phyloP scores from a whole-genome alignment of 176 grass and related monocot genomes.

The Zea mays region DNA sequence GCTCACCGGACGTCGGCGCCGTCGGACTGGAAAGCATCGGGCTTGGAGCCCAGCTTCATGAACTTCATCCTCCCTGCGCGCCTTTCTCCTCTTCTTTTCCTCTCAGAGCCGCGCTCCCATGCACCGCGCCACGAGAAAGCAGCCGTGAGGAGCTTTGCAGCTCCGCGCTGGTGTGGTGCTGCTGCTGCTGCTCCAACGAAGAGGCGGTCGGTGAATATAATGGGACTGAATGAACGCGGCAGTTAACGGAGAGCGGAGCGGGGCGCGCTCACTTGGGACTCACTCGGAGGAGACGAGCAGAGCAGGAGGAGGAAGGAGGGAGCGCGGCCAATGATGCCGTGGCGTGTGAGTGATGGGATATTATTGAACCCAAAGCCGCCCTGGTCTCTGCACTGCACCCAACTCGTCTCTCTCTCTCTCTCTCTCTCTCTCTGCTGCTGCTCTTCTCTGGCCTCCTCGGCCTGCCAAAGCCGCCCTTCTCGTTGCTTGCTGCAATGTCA shows the following conservation, averaged over 20 bases:
- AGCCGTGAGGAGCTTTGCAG: too few relatives aligned
- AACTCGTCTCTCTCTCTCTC: conserved; percentile 8
- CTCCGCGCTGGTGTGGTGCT: too few relatives aligned
- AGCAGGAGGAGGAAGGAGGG: conserved; percentile 32
- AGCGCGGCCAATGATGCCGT: conserved; percentile 49
- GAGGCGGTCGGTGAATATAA: conserved; percentile 45
- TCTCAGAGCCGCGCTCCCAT: conserved; percentile 30
- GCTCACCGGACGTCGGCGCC: conserved; percentile 76
- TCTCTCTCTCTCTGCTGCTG: conserved; percentile 15
- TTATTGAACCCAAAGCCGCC: conserved; percentile 64
- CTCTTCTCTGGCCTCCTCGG: conserved; percentile 17
- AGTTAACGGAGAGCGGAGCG: too few relatives aligned
- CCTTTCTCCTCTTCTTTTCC: neutral
- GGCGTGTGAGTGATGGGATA: conserved; percentile 69
- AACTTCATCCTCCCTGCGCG: conserved; percentile 94
- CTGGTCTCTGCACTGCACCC: conserved; percentile 19
- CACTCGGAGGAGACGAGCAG: neutral
- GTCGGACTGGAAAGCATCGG: conserved; percentile 87
- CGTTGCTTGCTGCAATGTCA: conserved; percentile 38
- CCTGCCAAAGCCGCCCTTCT: conserved; percentile 46
- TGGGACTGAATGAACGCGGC: too few relatives aligned
- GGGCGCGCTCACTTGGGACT: too few relatives aligned
- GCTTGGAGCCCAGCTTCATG: conserved; percentile 99
- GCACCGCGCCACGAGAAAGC: too few relatives aligned
- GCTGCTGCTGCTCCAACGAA: neutral